These are phyloP conservation scores for Anisogramma anomala DNA, from an alignment of 2,329 filamentous ascomycete genomes.

Conservation along the genomic window DNA sequence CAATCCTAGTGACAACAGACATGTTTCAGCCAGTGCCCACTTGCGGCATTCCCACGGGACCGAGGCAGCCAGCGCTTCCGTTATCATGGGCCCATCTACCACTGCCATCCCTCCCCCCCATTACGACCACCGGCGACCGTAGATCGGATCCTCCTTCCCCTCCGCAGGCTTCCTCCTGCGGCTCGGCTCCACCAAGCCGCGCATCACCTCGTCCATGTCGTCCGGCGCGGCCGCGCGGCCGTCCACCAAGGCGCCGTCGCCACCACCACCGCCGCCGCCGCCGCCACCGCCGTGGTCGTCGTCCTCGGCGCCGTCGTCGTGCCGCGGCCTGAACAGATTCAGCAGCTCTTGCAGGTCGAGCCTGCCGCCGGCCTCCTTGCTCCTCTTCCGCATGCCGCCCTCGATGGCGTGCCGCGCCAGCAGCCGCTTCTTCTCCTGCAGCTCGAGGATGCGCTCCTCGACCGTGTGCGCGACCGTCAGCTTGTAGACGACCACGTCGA, in stretches of 20 bases:
- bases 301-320: conserved; percentile 24
- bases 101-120: neutral
- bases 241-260: conserved; percentile 13
- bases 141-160: conserved; percentile 28
- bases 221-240: conserved; percentile 16
- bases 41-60: no score
- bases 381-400: conserved; percentile 50
- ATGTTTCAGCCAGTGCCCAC: no score
- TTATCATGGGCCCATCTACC: no score
- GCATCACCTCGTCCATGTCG: conserved; percentile 16
- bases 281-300: no score
- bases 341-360: conserved; percentile 89
- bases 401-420: conserved; percentile 90
- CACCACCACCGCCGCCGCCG: conserved; percentile 27
- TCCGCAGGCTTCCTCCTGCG: conserved; percentile 19
- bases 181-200: conserved; percentile 8
- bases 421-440: conserved; percentile 87
- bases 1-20: neutral
- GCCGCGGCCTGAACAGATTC: conserved; percentile 61
- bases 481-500: conserved; percentile 91
- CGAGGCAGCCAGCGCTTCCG: no score
- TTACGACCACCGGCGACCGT: conserved; percentile 30
- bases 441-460: conserved; percentile 85
- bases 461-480: conserved; percentile 79
- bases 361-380: conserved; percentile 62